Base-by-base conservation (phyloP, 2,329 filamentous ascomycete genomes). In the Helotiales sp. region DNA sequence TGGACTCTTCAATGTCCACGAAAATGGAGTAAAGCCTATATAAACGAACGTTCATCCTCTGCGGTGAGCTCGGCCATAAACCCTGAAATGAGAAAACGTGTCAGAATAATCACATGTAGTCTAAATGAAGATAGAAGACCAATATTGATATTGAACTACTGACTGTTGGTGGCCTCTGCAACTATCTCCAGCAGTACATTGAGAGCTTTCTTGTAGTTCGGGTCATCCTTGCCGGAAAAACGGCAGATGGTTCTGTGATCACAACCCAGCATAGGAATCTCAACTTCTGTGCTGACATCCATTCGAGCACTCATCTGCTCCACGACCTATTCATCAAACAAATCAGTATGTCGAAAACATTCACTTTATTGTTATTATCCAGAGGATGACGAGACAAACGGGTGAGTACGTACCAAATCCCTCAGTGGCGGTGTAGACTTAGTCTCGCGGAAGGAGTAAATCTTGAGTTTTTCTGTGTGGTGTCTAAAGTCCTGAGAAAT, bases 401-500 rank as follows among this genome's bases (percentile, higher is more conserved):
- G 13, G 17, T 6, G 3, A 10, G 12, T 24, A 46, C 49, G 25
- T 48, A 59, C 58, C 38, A 27, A 15, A 10, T 27, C 17, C 2
- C 48, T 52, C 24, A 55, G 30, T 5, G 48, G 49, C 17, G 49
- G 52, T 8, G 38, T 58, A 25, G 10, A 33, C 2, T 44, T 30
- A 34, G 56, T 27, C 38, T 67, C 65, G 24, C 55, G 53, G 38
- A 63, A 67, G 1, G 62, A 57, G 25, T 40, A 56, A 36, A 66
- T 62, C n/a, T 58, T 57, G 8, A 64, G n/a, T 19, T 46, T 19
- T 2, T 38, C 42, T 2, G 46, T 40, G n/a, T 57, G 55, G 25
- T 63, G 22, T n/a, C 58, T 50, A 44, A 69, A 68, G n/a, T 60
- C 47, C n/a, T 30, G 49, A 1, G 63, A 59, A 4, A 60, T 63